Conservation (phyloP, 768 basidiomycete genomes). For the Coprinellus micaceus region DNA sequence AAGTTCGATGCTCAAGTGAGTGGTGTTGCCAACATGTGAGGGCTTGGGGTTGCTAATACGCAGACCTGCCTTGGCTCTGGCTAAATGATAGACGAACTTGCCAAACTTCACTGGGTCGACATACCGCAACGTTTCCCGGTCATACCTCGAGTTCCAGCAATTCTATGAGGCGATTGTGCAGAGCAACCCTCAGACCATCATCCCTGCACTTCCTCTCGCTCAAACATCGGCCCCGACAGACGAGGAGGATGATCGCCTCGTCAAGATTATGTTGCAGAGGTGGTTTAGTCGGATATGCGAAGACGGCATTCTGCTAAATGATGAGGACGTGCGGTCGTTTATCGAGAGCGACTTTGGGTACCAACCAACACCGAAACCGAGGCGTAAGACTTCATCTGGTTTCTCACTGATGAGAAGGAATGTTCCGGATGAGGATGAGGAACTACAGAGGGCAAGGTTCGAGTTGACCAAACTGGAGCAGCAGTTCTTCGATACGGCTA, state of each 20-base stretch:
- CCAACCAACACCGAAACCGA: constrained; percentile 74
- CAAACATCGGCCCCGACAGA: constrained; percentile 96
- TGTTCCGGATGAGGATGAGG: constrained; percentile 93
- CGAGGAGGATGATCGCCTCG: constrained; percentile 96
- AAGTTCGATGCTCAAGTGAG: constrained; percentile 92
- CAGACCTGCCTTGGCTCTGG: constrained; percentile 6
- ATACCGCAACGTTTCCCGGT: constrained; percentile 92
- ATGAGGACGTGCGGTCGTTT: constrained; percentile 93
- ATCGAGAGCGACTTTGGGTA: constrained; percentile 98
- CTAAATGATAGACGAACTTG: constrained; percentile 72
- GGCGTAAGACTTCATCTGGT: constrained; percentile 67
- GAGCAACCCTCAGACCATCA: constrained; percentile 93
- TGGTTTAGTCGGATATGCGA: constrained; percentile 94
- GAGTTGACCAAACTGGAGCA: constrained; percentile 90
- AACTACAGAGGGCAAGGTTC: constrained; percentile 83
- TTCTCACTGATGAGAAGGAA: constrained; percentile 75
- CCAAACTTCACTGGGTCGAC: constrained; percentile 85
- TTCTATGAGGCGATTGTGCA: constrained; percentile 88
- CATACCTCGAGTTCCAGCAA: constrained; percentile 91
- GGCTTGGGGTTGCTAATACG: not conserved
- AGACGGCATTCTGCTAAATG: constrained; percentile 80
- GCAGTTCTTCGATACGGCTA: constrained; percentile 89
- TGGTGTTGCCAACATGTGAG: constrained; percentile 1
- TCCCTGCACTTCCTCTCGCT: constrained; percentile 92
- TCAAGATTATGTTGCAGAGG: constrained; percentile 90